These are phyloP conservation scores for Heritiera fomes DNA, from an alignment of 345 rosid species.

Conservation along the genomic window DNA sequence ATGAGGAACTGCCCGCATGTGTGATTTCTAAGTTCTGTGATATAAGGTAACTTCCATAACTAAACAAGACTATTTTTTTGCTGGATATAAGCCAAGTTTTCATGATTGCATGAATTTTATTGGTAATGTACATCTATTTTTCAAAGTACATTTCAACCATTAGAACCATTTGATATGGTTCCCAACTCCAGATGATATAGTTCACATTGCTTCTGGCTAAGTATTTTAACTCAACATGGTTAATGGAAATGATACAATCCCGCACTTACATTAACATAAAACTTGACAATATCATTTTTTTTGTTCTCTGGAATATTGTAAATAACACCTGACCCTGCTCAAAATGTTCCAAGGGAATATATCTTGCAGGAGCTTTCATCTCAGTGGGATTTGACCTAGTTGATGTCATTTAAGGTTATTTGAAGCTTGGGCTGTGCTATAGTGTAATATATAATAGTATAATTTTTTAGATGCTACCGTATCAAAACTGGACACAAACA, in stretches of 20 bases:
- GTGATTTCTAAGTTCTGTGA: not conserved
- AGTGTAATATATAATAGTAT: not conserved
- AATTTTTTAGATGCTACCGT: not conserved
- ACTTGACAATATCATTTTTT: not conserved
- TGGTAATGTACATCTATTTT: not conserved
- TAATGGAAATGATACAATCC: not conserved
- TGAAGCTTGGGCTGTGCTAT: conserved; percentile 11
- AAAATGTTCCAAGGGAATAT: not conserved
- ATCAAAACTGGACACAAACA: conserved; percentile 1
- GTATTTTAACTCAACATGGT: not conserved
- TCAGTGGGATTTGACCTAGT: conserved; percentile 4
- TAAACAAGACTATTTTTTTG: conserved; percentile 9
- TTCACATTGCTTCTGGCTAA: not conserved
- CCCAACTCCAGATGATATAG: not conserved
- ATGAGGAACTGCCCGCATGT: conserved; percentile 7
- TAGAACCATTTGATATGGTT: conserved; percentile 2
- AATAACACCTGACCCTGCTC: not conserved
- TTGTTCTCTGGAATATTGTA: not conserved
- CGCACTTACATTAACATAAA: not conserved
- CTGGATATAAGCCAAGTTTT: not conserved
- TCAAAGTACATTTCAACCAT: not conserved
- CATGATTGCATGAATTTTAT: not conserved
- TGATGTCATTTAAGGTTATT: not conserved
- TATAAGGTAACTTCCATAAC: not conserved
- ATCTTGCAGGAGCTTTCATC: not conserved